These are phyloP conservation scores for Paramecium octaurelia DNA, from an alignment of 73 alveolate species.

Conservation along the genomic window DNA sequence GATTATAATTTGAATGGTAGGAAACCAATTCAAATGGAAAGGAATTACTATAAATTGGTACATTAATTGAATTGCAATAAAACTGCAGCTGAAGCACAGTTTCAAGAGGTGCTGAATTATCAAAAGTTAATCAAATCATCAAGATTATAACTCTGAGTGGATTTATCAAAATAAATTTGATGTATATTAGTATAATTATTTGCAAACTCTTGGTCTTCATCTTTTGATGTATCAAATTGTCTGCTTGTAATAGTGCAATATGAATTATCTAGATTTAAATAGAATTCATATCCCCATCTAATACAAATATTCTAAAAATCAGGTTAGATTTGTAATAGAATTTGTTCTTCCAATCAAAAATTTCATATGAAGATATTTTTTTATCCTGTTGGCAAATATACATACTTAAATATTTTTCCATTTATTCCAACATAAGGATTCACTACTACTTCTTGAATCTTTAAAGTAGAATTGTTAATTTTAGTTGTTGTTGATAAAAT, in stretches of 20 bases:
- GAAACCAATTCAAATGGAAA: background rate
- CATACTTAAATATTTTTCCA: background rate
- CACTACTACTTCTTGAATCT: background rate
- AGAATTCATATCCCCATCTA: background rate
- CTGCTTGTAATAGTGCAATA: background rate
- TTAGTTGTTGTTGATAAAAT: background rate
- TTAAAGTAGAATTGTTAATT: background rate
- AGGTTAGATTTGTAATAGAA: background rate
- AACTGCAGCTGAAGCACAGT: background rate
- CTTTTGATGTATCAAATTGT: background rate
- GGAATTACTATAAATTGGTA: background rate
- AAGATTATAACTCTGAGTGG: background rate
- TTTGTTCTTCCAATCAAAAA: background rate
- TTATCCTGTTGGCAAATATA: background rate
- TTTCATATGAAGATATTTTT: background rate
- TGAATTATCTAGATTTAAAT: background rate
- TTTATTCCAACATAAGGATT: background rate
- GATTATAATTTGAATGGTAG: background rate
- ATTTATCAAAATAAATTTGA: background rate
- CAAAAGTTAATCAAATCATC: background rate
- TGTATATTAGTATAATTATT: background rate
- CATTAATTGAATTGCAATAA: background rate
- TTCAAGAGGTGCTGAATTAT: background rate
- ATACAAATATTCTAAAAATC: background rate
- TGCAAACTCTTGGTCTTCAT: background rate